Percentiles rank a stretch among this genome's conserved stretches.
These are phyloP conservation scores for Solanum pinnatisectum DNA, from an alignment of 257 asterid genomes.

Conservation along the genomic window DNA sequence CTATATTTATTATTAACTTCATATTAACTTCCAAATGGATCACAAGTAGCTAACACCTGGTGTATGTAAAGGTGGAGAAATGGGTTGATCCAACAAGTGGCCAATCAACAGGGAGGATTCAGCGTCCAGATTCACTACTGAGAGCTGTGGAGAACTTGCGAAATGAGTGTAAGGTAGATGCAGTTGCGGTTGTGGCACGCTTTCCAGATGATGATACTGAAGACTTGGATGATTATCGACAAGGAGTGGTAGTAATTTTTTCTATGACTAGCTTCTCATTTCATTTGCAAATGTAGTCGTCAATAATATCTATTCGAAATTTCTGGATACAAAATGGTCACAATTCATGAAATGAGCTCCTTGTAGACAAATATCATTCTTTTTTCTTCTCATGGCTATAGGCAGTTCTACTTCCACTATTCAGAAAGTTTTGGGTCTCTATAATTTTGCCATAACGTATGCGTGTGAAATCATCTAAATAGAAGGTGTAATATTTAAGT, in stretches of 20 bases:
- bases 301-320: neutral
- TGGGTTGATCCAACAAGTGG: constrained; percentile 76
- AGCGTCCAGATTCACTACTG: constrained; percentile 61
- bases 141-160: constrained; percentile 63
- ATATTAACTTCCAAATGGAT: neutral
- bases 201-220: constrained; percentile 78
- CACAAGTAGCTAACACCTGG: neutral
- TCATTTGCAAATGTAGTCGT: neutral
- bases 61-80: constrained; percentile 50
- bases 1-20: neutral
- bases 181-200: constrained; percentile 83
- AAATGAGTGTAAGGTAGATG: constrained; percentile 47
- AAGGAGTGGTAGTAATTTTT: constrained; percentile 46
- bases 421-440: neutral
- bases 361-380: neutral
- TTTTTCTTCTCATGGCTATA: neutral
- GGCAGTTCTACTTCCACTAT: neutral
- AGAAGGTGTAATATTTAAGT: neutral
- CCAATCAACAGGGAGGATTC: constrained; percentile 77
- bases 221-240: constrained; percentile 56
- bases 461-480: neutral
- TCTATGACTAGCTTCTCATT: neutral
- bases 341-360: neutral
- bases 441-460: neutral
- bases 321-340: neutral